phyloP scores from a whole-genome alignment of 75 land plant genomes.

The Pseudotsuga menziesii region DNA sequence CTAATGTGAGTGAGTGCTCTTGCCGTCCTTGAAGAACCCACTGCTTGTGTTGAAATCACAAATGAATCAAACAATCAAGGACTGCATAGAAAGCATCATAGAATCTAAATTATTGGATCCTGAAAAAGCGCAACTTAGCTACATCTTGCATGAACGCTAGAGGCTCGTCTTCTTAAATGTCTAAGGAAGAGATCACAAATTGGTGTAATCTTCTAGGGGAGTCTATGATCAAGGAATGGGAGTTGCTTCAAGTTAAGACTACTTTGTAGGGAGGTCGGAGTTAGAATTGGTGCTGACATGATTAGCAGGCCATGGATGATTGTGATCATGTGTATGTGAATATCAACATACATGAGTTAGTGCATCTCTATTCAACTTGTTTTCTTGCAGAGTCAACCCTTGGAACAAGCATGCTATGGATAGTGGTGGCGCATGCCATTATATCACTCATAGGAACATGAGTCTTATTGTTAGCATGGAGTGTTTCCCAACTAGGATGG shows the following conservation, averaged over 20 bases:
- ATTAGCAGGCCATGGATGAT: conserved; percentile 60
- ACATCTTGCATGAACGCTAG: not conserved
- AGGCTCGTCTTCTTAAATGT: not conserved
- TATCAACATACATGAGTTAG: conserved; percentile 68
- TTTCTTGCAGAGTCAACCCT: conserved; percentile 78
- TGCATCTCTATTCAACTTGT: conserved; percentile 64
- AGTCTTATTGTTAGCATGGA: conserved; percentile 32
- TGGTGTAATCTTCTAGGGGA: not conserved
- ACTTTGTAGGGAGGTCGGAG: not conserved
- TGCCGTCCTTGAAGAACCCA: not conserved
- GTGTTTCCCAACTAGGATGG: conserved; percentile 64
- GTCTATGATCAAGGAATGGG: conserved; percentile 7
- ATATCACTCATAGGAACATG: no score
- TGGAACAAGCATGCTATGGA: conserved; percentile 4
- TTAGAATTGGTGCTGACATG: conserved; percentile 11
- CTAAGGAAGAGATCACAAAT: not conserved
- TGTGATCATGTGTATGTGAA: conserved; percentile 69
- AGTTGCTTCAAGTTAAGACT: not conserved
- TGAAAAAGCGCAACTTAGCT: not conserved
- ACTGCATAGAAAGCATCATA: conserved; percentile 21
- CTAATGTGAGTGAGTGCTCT: not conserved
- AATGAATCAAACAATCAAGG: conserved; percentile 25
- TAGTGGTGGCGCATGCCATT: no score
- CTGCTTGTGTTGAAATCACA: conserved; percentile 7
- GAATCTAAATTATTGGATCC: not conserved